Conservation (phyloP, 2,329 filamentous ascomycete species). For the Periconia sp. region DNA sequence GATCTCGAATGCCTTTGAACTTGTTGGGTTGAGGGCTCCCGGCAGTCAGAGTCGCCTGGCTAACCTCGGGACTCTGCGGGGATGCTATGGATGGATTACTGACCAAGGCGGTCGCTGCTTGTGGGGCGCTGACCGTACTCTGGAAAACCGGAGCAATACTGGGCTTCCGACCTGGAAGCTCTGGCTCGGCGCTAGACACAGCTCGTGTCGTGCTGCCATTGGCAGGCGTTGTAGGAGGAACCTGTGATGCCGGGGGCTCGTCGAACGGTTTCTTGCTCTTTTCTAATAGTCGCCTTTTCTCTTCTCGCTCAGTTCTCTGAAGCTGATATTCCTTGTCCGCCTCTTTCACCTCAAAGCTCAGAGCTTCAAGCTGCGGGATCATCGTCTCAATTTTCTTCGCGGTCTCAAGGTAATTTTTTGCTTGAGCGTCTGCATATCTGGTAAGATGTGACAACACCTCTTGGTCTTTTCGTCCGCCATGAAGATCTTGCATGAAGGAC, state of each 20-base stretch:
- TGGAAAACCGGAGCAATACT: conserved; percentile 43
- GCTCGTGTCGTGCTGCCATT: conserved; percentile 29
- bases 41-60: conserved; percentile 28
- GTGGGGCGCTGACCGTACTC: conserved; percentile 40
- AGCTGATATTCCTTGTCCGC: conserved; percentile 98
- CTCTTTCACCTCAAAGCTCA: conserved; percentile 86
- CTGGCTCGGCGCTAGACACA: conserved; percentile 30
- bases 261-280: conserved; percentile 70
- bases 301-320: conserved; percentile 91
- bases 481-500: conserved; percentile 98
- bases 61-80: conserved; percentile 37
- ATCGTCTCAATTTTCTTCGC: conserved; percentile 87
- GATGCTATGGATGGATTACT: conserved; percentile 31
- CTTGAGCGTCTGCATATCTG: conserved; percentile 90
- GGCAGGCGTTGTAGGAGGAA: conserved; percentile 26
- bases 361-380: conserved; percentile 86
- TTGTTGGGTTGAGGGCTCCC: conserved; percentile 56
- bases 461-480: conserved; percentile 97
- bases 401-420: conserved; percentile 78
- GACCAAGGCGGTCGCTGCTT: conserved; percentile 23
- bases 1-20: conserved; percentile 91
- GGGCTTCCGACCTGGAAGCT: conserved; percentile 36
- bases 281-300: conserved; percentile 88
- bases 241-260: conserved; percentile 33
- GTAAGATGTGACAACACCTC: conserved; percentile 95